Percentiles rank a stretch among this genome's conserved stretches.
Evolutionary conservation across 169 alveolate species (phyloP).

Genomic region (Plasmodium fragile): DNA sequence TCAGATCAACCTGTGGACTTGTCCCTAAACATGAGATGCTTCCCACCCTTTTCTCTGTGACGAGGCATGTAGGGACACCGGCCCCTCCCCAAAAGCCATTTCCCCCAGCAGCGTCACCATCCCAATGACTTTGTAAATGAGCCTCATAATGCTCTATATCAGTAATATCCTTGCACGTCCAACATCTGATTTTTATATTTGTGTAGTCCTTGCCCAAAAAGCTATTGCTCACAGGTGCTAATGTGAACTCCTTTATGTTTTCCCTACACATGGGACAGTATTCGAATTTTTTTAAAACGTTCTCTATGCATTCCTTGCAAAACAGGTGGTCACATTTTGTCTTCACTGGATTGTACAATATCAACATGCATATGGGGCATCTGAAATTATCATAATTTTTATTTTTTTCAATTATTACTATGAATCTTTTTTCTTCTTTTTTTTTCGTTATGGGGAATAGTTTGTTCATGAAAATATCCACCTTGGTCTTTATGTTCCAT

Average conservation of each 20-base stretch:
- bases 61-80: neutral
- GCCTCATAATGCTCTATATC: slow-evolving; percentile 38
- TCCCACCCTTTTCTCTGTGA: neutral
- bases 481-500: slow-evolving; percentile 13
- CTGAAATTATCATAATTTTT: slow-evolving; percentile 56
- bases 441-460: slow-evolving; percentile 9
- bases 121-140: slow-evolving; percentile 12
- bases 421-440: slow-evolving; percentile 42
- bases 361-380: slow-evolving; percentile 78
- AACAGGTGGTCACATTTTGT: slow-evolving; percentile 80
- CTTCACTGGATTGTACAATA: slow-evolving; percentile 76
- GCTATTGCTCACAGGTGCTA: slow-evolving; percentile 12
- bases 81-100: neutral
- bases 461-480: slow-evolving; percentile 28
- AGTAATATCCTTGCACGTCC: slow-evolving; percentile 19
- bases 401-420: slow-evolving; percentile 36
- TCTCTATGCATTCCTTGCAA: slow-evolving; percentile 78
- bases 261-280: slow-evolving; percentile 53
- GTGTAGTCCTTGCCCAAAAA: slow-evolving; percentile 27
- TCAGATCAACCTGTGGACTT: neutral
- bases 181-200: slow-evolving; percentile 32
- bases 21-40: neutral
- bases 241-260: slow-evolving; percentile 18
- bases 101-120: neutral
- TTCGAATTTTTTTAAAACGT: slow-evolving; percentile 53